Evolutionary conservation across 306 rosid genomes (phyloP).

Genomic region (Fagus crenata): DNA sequence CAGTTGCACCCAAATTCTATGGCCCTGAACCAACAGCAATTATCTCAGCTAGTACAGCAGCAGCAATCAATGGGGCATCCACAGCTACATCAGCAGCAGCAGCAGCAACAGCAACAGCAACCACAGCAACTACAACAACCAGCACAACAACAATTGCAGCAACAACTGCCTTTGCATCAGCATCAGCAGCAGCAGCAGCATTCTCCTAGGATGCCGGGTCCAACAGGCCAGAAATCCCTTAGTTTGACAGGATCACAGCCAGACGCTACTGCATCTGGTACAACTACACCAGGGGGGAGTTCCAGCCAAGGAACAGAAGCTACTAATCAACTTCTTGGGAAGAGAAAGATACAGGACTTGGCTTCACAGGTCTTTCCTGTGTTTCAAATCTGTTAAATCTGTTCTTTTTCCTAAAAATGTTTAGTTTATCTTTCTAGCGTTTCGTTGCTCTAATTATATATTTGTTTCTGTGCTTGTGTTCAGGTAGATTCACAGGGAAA

Average conservation of each 20-base stretch:
- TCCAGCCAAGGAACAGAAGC: conserved; percentile 99
- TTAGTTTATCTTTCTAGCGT: not conserved
- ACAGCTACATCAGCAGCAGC: conserved; percentile 55
- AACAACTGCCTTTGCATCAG: conserved; percentile 65
- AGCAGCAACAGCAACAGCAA: conserved; percentile 49
- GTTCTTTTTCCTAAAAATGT: not conserved
- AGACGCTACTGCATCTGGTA: conserved; percentile 91
- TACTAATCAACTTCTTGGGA: conserved; percentile 97
- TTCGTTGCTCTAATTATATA: conserved; percentile 20
- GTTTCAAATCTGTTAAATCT: conserved; percentile 4
- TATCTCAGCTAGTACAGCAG: conserved; percentile 81
- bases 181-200: conserved; percentile 86
- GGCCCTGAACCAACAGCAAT: conserved; percentile 61
- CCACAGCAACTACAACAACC: conserved; percentile 39
- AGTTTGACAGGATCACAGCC: conserved; percentile 99
- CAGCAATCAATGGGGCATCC: conserved; percentile 72
- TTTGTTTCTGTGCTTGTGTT: conserved; percentile 23
- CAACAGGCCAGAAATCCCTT: conserved; percentile 82
- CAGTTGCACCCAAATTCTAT: conserved; percentile 69
- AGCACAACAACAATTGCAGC: conserved; percentile 61
- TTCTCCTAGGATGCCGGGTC: conserved; percentile 84
- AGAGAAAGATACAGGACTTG: conserved; percentile 97
- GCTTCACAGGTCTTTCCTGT: conserved; percentile 77
- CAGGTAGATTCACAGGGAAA: conserved; percentile 89
- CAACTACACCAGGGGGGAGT: conserved; percentile 98